These are phyloP conservation scores for Claviceps sp. DNA, from an alignment of 2,329 filamentous ascomycete species.

Conservation along the genomic window DNA sequence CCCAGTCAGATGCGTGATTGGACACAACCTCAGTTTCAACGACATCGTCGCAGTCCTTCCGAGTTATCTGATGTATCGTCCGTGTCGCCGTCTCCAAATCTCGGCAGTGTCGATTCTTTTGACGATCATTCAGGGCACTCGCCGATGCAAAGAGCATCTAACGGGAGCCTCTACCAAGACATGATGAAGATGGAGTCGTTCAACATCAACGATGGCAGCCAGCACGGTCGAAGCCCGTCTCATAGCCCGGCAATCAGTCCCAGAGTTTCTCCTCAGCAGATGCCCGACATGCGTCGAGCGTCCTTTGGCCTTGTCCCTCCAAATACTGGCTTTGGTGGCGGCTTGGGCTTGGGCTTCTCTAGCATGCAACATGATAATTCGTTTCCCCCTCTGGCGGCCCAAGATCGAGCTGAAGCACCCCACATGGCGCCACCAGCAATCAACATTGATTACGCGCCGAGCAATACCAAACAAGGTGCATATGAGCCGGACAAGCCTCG, in stretches of 20 bases:
- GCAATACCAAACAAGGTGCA: slow-evolving; percentile 33
- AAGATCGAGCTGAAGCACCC: slow-evolving; percentile 45
- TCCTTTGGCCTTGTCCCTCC: slow-evolving; percentile 30
- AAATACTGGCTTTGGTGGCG: slow-evolving; percentile 24
- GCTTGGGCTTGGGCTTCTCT: slow-evolving; percentile 14
- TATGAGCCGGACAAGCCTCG: slow-evolving; percentile 43
- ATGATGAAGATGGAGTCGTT: slow-evolving; percentile 68
- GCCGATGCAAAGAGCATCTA: slow-evolving; percentile 63
- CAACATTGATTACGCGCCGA: slow-evolving; percentile 83
- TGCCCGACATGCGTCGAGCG: slow-evolving; percentile 36
- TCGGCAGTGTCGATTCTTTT: slow-evolving; percentile 66
- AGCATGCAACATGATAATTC: slow-evolving; percentile 30
- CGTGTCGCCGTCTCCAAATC: slow-evolving; percentile 68
- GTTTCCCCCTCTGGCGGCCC: slow-evolving; percentile 37
- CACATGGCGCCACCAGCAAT: slow-evolving; percentile 89
- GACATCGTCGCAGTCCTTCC: slow-evolving; percentile 76
- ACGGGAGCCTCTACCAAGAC: slow-evolving; percentile 61
- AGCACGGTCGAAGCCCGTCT: slow-evolving; percentile 67
- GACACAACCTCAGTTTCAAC: slow-evolving; percentile 52
- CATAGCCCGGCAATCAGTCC: slow-evolving; percentile 57
- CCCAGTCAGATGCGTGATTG: slow-evolving; percentile 39
- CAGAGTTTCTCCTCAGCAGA: slow-evolving; percentile 42
- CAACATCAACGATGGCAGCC: slow-evolving; percentile 63
- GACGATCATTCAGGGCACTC: slow-evolving; percentile 62
- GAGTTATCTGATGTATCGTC: slow-evolving; percentile 88